Evolutionary conservation across 176 grass and related monocot genomes (phyloP).

Genomic region (Thinopyrum elongatum): DNA sequence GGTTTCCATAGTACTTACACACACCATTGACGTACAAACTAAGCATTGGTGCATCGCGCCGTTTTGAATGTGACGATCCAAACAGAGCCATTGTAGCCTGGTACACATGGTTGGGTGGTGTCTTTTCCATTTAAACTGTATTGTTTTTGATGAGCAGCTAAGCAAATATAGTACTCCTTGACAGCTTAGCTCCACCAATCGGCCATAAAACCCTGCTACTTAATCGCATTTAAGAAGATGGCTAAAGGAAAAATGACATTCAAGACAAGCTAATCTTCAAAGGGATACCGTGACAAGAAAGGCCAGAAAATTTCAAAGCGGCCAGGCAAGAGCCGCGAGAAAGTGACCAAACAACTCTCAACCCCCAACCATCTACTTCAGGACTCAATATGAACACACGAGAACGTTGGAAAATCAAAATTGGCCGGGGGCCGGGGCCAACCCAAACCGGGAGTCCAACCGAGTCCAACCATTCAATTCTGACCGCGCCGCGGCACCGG

Average conservation of each 20-base stretch:
- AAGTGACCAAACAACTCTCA: slow-evolving; percentile 25
- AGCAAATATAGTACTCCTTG: background rate
- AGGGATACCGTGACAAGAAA: background rate
- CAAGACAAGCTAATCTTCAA: background rate
- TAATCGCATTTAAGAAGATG: background rate
- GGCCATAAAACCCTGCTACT: background rate
- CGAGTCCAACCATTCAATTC: slow-evolving; percentile 10
- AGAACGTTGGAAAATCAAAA: background rate
- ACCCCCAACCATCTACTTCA: slow-evolving; percentile 33
- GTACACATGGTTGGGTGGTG: background rate
- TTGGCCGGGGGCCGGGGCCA: background rate
- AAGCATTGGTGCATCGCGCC: background rate
- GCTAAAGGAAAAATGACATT: background rate
- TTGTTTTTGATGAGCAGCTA: slow-evolving; percentile 1
- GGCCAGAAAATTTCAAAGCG: background rate
- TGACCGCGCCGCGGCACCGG: slow-evolving; percentile 27
- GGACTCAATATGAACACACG: slow-evolving; percentile 12
- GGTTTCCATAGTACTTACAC: background rate
- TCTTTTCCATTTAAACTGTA: background rate
- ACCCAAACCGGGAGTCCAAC: slow-evolving; percentile 14
- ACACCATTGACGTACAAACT: background rate
- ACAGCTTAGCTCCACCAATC: slow-evolving; percentile 4
- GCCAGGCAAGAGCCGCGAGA: background rate
- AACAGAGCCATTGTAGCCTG: background rate
- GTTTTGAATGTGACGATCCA: background rate